Evolutionary conservation across 495 filamentous ascomycete genomes (phyloP).

Genomic region (Penicillium goetzii): DNA sequence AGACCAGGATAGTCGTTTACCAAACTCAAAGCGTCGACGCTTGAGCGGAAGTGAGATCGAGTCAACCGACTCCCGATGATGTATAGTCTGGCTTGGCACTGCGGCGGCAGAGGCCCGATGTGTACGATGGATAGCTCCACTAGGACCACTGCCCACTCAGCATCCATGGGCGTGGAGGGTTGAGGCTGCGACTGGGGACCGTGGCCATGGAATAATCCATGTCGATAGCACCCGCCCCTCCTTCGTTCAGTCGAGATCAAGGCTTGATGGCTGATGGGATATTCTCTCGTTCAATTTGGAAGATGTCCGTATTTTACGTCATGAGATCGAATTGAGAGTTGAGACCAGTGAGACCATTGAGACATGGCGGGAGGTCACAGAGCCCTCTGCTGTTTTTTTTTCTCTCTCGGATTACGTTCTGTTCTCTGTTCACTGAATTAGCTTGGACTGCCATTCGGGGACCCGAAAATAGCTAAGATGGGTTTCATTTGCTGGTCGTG

Average conservation of each 20-base stretch:
- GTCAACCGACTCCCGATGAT: constrained; percentile 15
- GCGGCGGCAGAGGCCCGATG: constrained; percentile 8
- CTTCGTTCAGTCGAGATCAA: not conserved
- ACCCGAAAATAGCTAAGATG: constrained; percentile 12
- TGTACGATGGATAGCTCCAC: constrained; percentile 16
- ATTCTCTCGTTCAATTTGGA: constrained; percentile 4
- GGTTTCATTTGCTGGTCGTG: constrained; percentile 23
- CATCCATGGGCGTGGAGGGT: not conserved
- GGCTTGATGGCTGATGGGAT: not conserved
- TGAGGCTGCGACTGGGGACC: constrained; percentile 11
- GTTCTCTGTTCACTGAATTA: not conserved
- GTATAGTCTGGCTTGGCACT: constrained; percentile 20
- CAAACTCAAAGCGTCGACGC: constrained; percentile 20
- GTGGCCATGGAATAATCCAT: constrained; percentile 13
- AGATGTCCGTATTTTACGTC: constrained; percentile 6
- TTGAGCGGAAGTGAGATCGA: constrained; percentile 19
- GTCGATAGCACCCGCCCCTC: not conserved
- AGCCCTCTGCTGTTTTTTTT: not conserved
- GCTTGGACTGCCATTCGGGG: not conserved
- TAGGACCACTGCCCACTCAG: not conserved
- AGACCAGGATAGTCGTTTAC: constrained; percentile 11
- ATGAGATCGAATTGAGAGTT: constrained; percentile 4
- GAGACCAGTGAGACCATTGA: not conserved
- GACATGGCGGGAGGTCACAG: constrained; percentile 7
- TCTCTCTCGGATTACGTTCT: not conserved